phyloP scores from a whole-genome alignment of 1,284 basidiomycete species.

The Polyporus tsugae region DNA sequence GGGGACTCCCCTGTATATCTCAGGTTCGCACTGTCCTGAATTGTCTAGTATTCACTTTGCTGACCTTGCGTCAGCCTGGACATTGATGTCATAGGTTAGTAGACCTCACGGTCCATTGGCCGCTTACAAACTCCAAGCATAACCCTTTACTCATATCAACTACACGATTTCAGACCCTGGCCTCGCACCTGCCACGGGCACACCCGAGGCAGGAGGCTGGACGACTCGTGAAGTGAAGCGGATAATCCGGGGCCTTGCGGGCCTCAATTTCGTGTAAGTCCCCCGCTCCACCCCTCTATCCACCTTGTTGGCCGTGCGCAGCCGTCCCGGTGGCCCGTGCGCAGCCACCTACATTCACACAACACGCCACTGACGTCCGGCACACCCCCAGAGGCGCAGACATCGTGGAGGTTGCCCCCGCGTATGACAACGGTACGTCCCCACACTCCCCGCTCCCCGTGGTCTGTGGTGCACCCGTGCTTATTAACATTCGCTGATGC shows the following conservation, averaged over 20 bases:
- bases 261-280: slow-evolving; percentile 79
- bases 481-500: background rate
- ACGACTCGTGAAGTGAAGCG: slow-evolving; percentile 83
- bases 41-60: background rate
- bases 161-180: slow-evolving; percentile 64
- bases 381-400: slow-evolving; percentile 66
- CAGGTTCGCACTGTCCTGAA: slow-evolving; percentile 54
- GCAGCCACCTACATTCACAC: slow-evolving; percentile 1
- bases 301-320: background rate
- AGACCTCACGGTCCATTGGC: background rate
- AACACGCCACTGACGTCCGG: slow-evolving; percentile 6
- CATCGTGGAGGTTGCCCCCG: slow-evolving; percentile 83
- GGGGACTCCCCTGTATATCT: slow-evolving; percentile 79
- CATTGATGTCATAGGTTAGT: slow-evolving; percentile 78
- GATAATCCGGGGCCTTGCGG: slow-evolving; percentile 78
- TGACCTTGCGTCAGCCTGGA: slow-evolving; percentile 56
- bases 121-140: background rate
- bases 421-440: slow-evolving; percentile 73
- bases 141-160: background rate
- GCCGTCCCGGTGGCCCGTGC: background rate
- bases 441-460: slow-evolving; percentile 4
- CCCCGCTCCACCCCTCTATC: background rate
- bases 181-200: slow-evolving; percentile 84
- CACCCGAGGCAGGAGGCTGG: slow-evolving; percentile 85
- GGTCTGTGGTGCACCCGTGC: background rate